These are phyloP conservation scores for Scheffersomyces lignosus DNA, from an alignment of 805 yeast genomes.

Conservation along the genomic window DNA sequence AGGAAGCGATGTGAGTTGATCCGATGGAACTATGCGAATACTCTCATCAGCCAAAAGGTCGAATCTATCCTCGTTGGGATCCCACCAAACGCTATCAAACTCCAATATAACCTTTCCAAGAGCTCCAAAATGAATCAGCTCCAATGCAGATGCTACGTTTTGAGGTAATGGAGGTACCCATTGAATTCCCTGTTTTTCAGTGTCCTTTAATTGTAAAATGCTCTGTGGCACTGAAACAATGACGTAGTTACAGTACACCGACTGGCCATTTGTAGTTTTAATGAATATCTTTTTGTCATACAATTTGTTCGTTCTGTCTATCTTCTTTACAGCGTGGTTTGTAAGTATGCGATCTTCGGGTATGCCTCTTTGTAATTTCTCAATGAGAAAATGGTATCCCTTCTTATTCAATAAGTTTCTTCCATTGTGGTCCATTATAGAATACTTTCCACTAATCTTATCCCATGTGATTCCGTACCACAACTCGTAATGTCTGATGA, in stretches of 20 bases:
- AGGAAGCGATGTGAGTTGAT: constrained; percentile 19
- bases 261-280: constrained; percentile 30
- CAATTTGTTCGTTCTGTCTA: constrained; percentile 29
- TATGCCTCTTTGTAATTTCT: constrained; percentile 37
- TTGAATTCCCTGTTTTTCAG: constrained; percentile 45
- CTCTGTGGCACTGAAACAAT: constrained; percentile 81
- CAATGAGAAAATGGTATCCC: constrained; percentile 57
- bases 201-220: constrained; percentile 46
- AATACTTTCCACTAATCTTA: constrained; percentile 63
- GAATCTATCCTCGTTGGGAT: constrained; percentile 44
- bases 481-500: constrained; percentile 60
- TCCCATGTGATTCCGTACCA: constrained; percentile 82
- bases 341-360: constrained; percentile 40
- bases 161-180: constrained; percentile 61
- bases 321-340: constrained; percentile 41
- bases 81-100: constrained; percentile 45
- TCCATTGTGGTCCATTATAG: constrained; percentile 72
- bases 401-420: constrained; percentile 68
- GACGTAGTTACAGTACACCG: constrained; percentile 50
- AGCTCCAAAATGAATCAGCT: constrained; percentile 34
- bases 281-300: constrained; percentile 22
- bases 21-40: not conserved
- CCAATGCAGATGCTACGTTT: constrained; percentile 28
- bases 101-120: constrained; percentile 45
- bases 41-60: constrained; percentile 37